These are phyloP conservation scores for Lenwebbia sp. DNA, from an alignment of 345 rosid species.

Conservation along the genomic window DNA sequence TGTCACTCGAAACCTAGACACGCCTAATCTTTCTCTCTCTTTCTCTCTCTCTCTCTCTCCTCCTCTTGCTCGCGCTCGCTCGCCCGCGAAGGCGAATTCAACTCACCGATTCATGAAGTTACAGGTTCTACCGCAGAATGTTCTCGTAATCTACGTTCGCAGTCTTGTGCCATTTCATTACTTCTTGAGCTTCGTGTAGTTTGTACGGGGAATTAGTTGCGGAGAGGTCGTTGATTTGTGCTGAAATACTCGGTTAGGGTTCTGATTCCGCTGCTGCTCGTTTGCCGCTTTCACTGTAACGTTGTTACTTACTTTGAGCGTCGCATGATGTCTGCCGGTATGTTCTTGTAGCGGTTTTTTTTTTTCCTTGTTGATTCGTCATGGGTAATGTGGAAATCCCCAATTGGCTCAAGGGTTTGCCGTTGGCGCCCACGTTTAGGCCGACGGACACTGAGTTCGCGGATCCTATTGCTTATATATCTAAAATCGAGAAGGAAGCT, in stretches of 20 bases:
- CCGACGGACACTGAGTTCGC: constrained; percentile 98
- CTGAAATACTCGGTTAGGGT: background rate
- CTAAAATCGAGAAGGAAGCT: constrained; percentile 94
- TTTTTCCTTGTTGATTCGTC: background rate
- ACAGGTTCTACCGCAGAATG: background rate
- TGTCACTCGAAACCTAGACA: background rate
- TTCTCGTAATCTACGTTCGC: background rate
- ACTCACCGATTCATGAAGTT: background rate
- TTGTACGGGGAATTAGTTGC: background rate
- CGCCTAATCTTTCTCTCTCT: background rate
- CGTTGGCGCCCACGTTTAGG: constrained; percentile 79
- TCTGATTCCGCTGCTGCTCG: background rate
- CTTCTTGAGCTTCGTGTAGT: background rate
- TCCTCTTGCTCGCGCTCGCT: background rate
- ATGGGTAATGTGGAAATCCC: constrained; percentile 93
- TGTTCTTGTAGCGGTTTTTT: constrained; percentile 1
- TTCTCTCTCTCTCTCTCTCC: background rate
- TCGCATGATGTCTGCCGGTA: background rate
- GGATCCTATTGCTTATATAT: constrained; percentile 95
- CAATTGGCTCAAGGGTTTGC: constrained; percentile 78
- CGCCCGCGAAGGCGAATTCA: background rate
- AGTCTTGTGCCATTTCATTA: background rate
- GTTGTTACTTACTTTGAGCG: too few species aligned
- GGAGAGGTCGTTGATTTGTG: background rate
- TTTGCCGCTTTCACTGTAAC: background rate